Base-by-base conservation (phyloP, 768 basidiomycete species). In the Scleroderma bovista region DNA sequence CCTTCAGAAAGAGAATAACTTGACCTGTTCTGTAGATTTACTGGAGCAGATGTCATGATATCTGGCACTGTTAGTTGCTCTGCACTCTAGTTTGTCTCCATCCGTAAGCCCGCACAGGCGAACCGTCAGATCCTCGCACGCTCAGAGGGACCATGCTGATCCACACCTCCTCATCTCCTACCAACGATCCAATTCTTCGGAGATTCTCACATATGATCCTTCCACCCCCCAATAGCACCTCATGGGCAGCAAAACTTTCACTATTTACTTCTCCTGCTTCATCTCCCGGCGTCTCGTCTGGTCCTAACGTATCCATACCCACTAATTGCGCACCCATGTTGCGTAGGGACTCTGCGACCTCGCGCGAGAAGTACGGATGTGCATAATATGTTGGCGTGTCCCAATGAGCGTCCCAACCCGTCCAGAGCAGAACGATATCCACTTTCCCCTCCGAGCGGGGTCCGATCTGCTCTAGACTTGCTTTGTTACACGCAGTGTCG, bases 131-230 rank as follows among this genome's bases (percentile, higher is more conserved):
- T 1, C 72, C 76, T 5, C 67, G 68, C n/a, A 88, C 47, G 20
- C 71, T 79, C 44, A 89, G 60, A 0, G 86, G 86, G 34, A 81
- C 60, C 47, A 88, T 59, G 48, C 76, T 79, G 32, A 84, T 77
- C 47, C 72, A 67, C 60, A 70, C 74, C 19, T 66, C 61, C 15
- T 44, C 58, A 12, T 51, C 46, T 15, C 15, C 32, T 6, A 57
- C 50, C 29, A 86, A 59, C 42, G 53, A 54, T 26, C 74, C 75
- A 48, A 88, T 56, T 46, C 80, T 78, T 10, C 68, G 77, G 58
- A 89, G 50, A 55, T 89, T 90, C 69, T 89, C 87, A 26, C 77
- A 84, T 50, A 89, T 86, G 6, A 86, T 58, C 2, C 79, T 77
- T 0, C 79, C 84, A 16, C 63, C 68, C 19, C 81, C 80, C n/a